phyloP scores from a whole-genome alignment of 306 rosid species.

The Rubus parviflorus region DNA sequence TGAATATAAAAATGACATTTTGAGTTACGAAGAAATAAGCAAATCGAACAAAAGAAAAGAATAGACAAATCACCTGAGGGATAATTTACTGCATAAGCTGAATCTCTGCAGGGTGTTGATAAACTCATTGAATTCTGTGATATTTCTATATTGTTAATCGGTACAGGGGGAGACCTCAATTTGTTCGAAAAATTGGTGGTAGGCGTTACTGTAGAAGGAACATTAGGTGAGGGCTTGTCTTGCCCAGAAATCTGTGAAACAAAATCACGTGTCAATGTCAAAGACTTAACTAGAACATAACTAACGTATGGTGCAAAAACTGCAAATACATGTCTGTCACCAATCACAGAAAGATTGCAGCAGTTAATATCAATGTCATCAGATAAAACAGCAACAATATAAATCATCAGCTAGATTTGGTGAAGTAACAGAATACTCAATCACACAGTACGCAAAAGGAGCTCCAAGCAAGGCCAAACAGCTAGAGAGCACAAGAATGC shows the following conservation, averaged over 20 bases:
- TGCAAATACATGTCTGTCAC: not conserved
- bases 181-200: conserved; percentile 53
- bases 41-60: conserved; percentile 15
- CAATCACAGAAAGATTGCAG: conserved; percentile 8
- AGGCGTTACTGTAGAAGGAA: conserved; percentile 39
- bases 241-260: conserved; percentile 77
- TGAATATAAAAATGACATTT: conserved; percentile 2
- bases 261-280: conserved; percentile 29
- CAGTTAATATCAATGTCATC: not conserved
- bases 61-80: conserved; percentile 50
- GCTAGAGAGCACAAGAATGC: not conserved
- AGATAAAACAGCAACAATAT: not conserved
- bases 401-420: not conserved
- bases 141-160: conserved; percentile 41
- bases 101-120: conserved; percentile 40
- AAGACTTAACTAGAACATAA: not conserved
- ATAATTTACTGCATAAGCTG: conserved; percentile 49
- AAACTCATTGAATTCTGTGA: conserved; percentile 37
- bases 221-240: conserved; percentile 61
- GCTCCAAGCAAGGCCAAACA: not conserved
- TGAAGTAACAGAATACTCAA: not conserved
- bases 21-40: not conserved
- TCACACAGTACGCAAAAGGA: not conserved
- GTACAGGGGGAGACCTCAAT: conserved; percentile 43
- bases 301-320: not conserved